Evolutionary conservation across 345 rosid genomes (phyloP), one percentile per base, ranked within the genome.

Genomic region (Anastatica hierochuntica): DNA sequence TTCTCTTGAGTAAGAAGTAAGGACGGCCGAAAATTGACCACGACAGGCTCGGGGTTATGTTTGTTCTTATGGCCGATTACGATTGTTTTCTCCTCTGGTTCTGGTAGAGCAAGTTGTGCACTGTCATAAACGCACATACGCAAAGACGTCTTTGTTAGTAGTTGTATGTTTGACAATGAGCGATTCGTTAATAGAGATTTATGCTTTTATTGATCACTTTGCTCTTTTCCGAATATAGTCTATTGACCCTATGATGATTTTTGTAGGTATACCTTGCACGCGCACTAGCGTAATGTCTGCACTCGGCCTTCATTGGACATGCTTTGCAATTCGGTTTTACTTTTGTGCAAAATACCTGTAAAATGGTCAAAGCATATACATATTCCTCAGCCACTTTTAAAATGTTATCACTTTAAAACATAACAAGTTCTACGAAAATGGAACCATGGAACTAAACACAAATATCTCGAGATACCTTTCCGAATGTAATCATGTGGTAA

Each of bases 201-300:
- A 49, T 12, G 15, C 39, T 49, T 49, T 29, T 6, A 21, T 48
- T 14, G 15, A 30, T 29, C 37, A 3, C 10, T 48, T 21, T 16
- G 11, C 34, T 24, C 20, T 29, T 21, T 21, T 21, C 24, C n/a
- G n/a, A n/a, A n/a, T n/a, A 21, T 21, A 21, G 24, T 21, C 5
- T 21, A 21, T 21, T 2, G 2, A 21, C 3, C 24, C 2, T 21
- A 21, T 21, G 24, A 18, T 48, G 30, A 16, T 48, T 29, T 6
- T 16, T 34, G 21, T 21, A 11, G 4, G 1, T 17, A 8, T 52
- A 24, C 97, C 95, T 90, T 72, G 84, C 85, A 66, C 68, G 74
- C 64, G 94, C 95, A 72, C 97, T 90, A 13, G 97, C 85, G 62
- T 85, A 90, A 50, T 90, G 95, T 65, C 86, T 74, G 64, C 97